Conservation (phyloP, 371 early-diverging fungal genomes). For the Rhizopus delemar region DNA sequence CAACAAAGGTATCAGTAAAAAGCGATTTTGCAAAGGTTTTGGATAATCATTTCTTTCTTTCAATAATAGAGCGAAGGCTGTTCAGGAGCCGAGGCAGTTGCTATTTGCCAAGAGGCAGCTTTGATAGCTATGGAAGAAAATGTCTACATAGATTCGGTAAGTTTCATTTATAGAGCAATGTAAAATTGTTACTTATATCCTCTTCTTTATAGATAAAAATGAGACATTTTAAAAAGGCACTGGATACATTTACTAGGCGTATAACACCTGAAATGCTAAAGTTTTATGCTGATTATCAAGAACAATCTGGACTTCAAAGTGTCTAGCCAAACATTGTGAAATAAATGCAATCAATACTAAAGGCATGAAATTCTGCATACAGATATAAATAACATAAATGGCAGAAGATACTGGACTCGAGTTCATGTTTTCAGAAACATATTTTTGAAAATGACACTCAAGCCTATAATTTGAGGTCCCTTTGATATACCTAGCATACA, state of each 20-base stretch:
- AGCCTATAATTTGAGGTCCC: too few species aligned
- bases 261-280: constrained; percentile 91
- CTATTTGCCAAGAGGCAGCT: constrained; percentile 94
- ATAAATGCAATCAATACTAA: not conserved
- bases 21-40: not conserved
- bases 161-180: not conserved
- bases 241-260: constrained; percentile 64
- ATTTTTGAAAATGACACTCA: too few species aligned
- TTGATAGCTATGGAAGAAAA: constrained; percentile 89
- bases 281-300: constrained; percentile 80
- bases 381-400: too few species aligned
- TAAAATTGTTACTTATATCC: not conserved
- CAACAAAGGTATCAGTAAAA: constrained; percentile 46
- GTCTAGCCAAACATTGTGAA: constrained; percentile 17
- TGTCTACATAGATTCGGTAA: constrained; percentile 58
- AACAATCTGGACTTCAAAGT: constrained; percentile 55
- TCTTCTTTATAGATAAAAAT: constrained; percentile 50
- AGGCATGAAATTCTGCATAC: too few species aligned
- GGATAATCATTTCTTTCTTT: not conserved
- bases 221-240: constrained; percentile 72
- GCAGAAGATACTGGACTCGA: too few species aligned
- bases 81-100: constrained; percentile 94
- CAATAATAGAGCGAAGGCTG: constrained; percentile 77
- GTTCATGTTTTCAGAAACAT: too few species aligned
- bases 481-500: too few species aligned